Conservation (phyloP, 305 asterid species). For the Rubia peregrina region DNA sequence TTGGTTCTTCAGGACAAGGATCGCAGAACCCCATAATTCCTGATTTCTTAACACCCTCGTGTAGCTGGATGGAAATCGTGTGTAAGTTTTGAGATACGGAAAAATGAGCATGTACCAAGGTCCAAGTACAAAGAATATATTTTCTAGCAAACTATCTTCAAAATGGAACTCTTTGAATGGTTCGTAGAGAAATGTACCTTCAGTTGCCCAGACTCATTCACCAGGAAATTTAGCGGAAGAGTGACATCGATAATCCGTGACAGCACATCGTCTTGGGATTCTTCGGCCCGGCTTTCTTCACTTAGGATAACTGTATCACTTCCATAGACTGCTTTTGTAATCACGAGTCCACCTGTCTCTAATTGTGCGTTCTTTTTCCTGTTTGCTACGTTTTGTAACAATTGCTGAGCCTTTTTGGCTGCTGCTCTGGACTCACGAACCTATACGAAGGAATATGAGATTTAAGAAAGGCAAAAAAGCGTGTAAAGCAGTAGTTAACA, state of each 20-base stretch:
- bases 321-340: constrained; percentile 70
- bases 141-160: neutral
- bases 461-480: neutral
- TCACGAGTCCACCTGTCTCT: constrained; percentile 65
- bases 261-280: constrained; percentile 42
- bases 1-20: constrained; percentile 90
- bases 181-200: constrained; percentile 47
- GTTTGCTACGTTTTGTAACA: constrained; percentile 73
- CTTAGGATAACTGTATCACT: constrained; percentile 42
- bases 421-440: constrained; percentile 68
- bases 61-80: constrained; percentile 53
- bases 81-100: neutral
- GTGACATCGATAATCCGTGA: constrained; percentile 75
- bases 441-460: constrained; percentile 28
- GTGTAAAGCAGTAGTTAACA: neutral
- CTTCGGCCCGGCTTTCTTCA: constrained; percentile 35
- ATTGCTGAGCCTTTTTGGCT: constrained; percentile 87
- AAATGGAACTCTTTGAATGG: neutral
- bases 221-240: constrained; percentile 79
- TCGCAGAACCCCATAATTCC: constrained; percentile 99
- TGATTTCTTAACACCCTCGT: constrained; percentile 81
- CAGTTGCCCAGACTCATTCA: constrained; percentile 74
- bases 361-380: constrained; percentile 67
- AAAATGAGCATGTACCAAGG: neutral
- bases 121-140: neutral